These are phyloP conservation scores for barrel medic (Medicago truncatula) DNA, from an alignment of 306 rosid genomes.

Conservation along the genomic window DNA sequence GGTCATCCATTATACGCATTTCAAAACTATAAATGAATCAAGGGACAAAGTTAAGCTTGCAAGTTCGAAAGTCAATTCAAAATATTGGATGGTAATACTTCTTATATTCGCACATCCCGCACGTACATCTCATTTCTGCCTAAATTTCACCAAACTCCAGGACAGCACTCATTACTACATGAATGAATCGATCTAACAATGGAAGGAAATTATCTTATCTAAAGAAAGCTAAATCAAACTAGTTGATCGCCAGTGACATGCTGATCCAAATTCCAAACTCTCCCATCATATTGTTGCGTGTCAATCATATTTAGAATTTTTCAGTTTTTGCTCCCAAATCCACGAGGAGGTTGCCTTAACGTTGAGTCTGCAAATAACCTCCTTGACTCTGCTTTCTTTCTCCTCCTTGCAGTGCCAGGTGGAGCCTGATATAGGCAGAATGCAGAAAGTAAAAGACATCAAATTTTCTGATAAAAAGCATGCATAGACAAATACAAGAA, in stretches of 20 bases:
- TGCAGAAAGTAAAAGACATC: conserved; percentile 38
- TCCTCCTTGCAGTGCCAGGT: conserved; percentile 90
- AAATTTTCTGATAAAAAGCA: conserved; percentile 22
- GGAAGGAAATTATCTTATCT: conserved; percentile 11
- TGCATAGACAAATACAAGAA: conserved; percentile 29
- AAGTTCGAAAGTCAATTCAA: conserved; percentile 23
- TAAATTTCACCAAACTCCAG: conserved; percentile 39
- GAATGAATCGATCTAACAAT: conserved; percentile 36
- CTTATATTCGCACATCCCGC: conserved; percentile 38
- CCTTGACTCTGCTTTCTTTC: conserved; percentile 65
- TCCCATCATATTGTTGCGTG: conserved; percentile 20
- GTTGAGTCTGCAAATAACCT: conserved; percentile 59
- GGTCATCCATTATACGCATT: not conserved
- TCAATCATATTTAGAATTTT: conserved; percentile 23
- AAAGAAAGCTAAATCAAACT: conserved; percentile 22
- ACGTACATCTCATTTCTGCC: conserved; percentile 28
- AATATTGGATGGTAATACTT: not conserved
- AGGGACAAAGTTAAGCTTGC: not conserved
- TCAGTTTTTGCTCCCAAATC: conserved; percentile 80
- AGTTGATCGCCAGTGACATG: conserved; percentile 14
- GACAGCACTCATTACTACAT: conserved; percentile 29
- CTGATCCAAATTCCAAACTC: conserved; percentile 27
- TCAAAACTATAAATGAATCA: not conserved
- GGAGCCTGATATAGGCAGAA: conserved; percentile 56
- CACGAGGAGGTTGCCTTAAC: conserved; percentile 82